These are phyloP conservation scores for Begonia loranthoides DNA, from an alignment of 306 rosid species.

Conservation along the genomic window DNA sequence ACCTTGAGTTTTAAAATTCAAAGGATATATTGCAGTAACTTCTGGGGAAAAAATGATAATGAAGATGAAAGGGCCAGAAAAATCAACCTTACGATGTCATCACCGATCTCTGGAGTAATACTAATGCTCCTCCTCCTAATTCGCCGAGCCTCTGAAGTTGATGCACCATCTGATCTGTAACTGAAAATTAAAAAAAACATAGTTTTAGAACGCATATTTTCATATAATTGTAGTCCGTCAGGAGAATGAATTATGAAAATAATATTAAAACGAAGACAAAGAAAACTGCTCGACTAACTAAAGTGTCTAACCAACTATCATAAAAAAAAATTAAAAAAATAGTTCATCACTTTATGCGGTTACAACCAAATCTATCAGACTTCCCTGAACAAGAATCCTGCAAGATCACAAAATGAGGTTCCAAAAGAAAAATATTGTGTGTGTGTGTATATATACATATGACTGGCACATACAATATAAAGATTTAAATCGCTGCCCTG, in stretches of 20 bases:
- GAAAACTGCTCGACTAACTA: not conserved
- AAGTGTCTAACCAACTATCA: not conserved
- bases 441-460: too few relatives aligned
- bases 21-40: not conserved
- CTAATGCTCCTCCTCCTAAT: slow-evolving; percentile 96
- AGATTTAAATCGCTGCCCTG: too few relatives aligned
- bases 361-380: not conserved
- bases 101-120: slow-evolving; percentile 96
- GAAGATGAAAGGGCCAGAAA: slow-evolving; percentile 16
- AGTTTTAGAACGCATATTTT: too few relatives aligned
- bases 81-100: slow-evolving; percentile 93
- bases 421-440: too few relatives aligned
- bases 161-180: slow-evolving; percentile 73
- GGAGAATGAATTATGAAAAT: slow-evolving; percentile 12
- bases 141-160: slow-evolving; percentile 72
- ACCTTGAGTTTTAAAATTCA: not conserved
- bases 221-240: too few relatives aligned
- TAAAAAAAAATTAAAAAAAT: not conserved
- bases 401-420: too few relatives aligned
- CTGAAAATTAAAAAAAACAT: slow-evolving; percentile 9
- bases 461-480: too few relatives aligned
- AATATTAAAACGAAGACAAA: not conserved
- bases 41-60: slow-evolving; percentile 5
- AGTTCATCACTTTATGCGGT: not conserved
- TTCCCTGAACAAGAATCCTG: too few relatives aligned